A percentile compares a stretch with the other conserved stretches of the same genome.
phyloP scores from a whole-genome alignment of 352 stramenopile species.

The Pythium dissotocum region DNA sequence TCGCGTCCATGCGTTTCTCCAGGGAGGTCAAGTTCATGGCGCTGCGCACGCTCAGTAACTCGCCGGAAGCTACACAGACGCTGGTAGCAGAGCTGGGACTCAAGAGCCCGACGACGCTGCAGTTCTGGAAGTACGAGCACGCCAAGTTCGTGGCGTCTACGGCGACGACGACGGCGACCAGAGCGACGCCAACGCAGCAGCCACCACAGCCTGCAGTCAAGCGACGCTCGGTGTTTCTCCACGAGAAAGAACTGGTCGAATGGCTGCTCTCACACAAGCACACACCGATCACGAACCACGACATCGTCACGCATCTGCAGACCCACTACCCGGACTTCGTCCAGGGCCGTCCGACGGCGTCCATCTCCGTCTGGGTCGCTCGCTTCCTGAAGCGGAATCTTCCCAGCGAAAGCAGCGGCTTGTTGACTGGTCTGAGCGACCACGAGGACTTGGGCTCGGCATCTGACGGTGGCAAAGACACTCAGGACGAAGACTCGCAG shows the following conservation, averaged over 20 bases:
- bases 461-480: conserved; percentile 7
- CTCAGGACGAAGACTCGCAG: not conserved
- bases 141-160: conserved; percentile 29
- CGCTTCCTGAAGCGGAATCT: conserved; percentile 72
- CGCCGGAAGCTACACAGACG: conserved; percentile 19
- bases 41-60: conserved; percentile 18
- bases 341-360: conserved; percentile 47
- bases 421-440: conserved; percentile 17
- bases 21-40: conserved; percentile 34
- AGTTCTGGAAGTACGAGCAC: conserved; percentile 60
- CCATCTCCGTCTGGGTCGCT: conserved; percentile 63
- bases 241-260: conserved; percentile 48
- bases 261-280: conserved; percentile 53
- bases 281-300: conserved; percentile 52
- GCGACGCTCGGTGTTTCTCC: conserved; percentile 24
- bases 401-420: conserved; percentile 18
- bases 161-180: not conserved
- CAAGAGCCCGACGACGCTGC: conserved; percentile 58
- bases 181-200: too few species aligned
- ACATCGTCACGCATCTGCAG: conserved; percentile 62
- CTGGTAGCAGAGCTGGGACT: conserved; percentile 49
- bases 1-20: conserved; percentile 22
- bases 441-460: conserved; percentile 14
- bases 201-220: not conserved
- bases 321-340: conserved; percentile 58